A percentile compares a stretch with the other conserved stretches of the same genome.
These are phyloP conservation scores for Phytopythium vexans DNA, from an alignment of 352 stramenopile species.

Conservation along the genomic window DNA sequence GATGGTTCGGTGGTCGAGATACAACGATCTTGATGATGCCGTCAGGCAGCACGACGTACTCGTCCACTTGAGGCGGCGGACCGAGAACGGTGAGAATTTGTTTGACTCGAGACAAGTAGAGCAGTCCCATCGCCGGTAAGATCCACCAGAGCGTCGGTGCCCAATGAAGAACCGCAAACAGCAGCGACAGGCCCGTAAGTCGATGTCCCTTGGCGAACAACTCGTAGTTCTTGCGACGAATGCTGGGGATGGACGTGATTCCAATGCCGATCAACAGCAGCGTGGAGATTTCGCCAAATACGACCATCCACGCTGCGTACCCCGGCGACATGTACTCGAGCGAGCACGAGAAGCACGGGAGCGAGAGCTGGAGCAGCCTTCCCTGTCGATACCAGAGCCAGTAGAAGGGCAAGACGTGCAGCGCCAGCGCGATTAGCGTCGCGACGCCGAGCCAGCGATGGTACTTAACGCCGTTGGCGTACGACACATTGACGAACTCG, in stretches of 20 bases:
- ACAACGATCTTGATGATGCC: slow-evolving; percentile 15
- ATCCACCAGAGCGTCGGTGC: slow-evolving; percentile 13
- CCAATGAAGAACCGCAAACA: slow-evolving; percentile 18
- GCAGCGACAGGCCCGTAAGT: slow-evolving; percentile 12
- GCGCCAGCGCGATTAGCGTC: slow-evolving; percentile 15
- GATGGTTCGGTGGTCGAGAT: not conserved
- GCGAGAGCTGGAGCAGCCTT: slow-evolving; percentile 7
- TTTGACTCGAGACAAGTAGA: slow-evolving; percentile 12
- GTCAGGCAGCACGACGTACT: slow-evolving; percentile 2
- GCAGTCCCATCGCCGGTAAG: slow-evolving; percentile 9
- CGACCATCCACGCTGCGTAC: slow-evolving; percentile 16
- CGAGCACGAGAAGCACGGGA: slow-evolving; percentile 20
- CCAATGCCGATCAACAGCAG: slow-evolving; percentile 13
- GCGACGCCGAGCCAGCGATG: slow-evolving; percentile 36
- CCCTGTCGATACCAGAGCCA: slow-evolving; percentile 16
- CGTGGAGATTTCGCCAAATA: slow-evolving; percentile 6
- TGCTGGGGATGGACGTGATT: slow-evolving; percentile 13
- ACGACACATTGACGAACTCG: slow-evolving; percentile 39
- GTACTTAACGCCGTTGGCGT: slow-evolving; percentile 40
- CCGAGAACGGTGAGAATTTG: slow-evolving; percentile 6
- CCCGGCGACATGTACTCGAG: slow-evolving; percentile 9
- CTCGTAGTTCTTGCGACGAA: slow-evolving; percentile 16
- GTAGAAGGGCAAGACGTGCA: slow-evolving; percentile 22
- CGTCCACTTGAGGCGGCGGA: slow-evolving; percentile 3
- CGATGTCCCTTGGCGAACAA: slow-evolving; percentile 17